Evolutionary conservation across 2,329 filamentous ascomycete species (phyloP).

Genomic region (Neodidymelliopsis sp.): DNA sequence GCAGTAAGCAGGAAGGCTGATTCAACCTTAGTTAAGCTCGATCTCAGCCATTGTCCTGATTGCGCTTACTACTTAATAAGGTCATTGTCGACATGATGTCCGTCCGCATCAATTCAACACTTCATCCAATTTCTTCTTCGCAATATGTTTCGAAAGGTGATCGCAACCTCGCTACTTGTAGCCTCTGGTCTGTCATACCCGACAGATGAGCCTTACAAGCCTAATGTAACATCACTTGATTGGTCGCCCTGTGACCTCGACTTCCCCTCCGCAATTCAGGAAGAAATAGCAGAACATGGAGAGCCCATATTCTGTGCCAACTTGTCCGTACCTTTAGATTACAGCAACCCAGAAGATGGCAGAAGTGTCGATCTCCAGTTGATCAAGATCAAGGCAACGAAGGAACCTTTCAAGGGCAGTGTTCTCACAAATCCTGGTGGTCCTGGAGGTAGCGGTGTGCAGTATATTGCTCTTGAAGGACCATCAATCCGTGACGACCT

Average conservation of each 20-base stretch:
- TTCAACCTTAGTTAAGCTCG: too few relatives aligned
- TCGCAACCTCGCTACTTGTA: conserved; percentile 10
- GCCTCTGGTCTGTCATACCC: conserved; percentile 9
- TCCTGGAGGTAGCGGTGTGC: conserved; percentile 32
- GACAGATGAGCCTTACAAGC: neutral
- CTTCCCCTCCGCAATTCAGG: conserved; percentile 4
- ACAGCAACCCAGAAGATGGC: conserved; percentile 29
- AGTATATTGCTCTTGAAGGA: conserved; percentile 9
- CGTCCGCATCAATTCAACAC: neutral
- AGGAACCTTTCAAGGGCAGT: conserved; percentile 39
- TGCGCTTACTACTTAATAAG: conserved; percentile 6
- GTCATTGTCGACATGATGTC: neutral
- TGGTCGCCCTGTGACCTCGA: conserved; percentile 22
- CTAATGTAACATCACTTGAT: conserved; percentile 7
- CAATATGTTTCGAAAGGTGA: conserved; percentile 9
- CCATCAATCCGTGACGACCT: conserved; percentile 7
- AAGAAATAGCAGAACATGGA: neutral
- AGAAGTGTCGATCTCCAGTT: conserved; percentile 38
- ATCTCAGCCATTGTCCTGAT: conserved; percentile 1
- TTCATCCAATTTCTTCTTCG: neutral
- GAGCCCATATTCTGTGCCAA: conserved; percentile 34
- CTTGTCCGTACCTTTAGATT: conserved; percentile 47
- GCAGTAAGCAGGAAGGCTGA: too few relatives aligned
- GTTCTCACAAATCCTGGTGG: conserved; percentile 48
- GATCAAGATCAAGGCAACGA: conserved; percentile 34